Evolutionary conservation across 306 rosid genomes (phyloP).

Genomic region (Cucumis melo): DNA sequence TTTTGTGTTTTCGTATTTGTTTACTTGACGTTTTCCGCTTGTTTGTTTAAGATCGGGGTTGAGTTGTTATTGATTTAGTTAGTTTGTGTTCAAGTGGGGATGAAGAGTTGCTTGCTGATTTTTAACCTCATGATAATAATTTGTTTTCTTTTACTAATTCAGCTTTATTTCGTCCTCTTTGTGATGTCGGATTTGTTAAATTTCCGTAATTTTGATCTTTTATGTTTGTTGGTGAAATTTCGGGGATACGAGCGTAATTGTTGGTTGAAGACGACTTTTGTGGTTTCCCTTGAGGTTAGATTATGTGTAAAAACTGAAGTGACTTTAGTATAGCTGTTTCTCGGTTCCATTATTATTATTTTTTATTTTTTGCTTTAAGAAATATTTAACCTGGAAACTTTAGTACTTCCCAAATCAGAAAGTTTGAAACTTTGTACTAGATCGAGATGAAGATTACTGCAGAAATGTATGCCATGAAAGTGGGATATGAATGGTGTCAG

Average conservation of each 20-base stretch:
- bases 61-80: not conserved
- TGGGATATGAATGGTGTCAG: not conserved
- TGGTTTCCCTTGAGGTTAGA: not conserved
- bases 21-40: not conserved
- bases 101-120: not conserved
- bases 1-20: not conserved
- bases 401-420: not conserved
- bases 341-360: not conserved
- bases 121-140: not conserved
- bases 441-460: not conserved
- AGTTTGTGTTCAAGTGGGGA: not conserved
- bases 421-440: not conserved
- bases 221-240: not conserved
- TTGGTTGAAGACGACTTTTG: not conserved
- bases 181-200: not conserved
- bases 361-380: not conserved
- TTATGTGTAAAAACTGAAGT: not conserved
- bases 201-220: not conserved
- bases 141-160: not conserved
- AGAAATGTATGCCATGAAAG: not conserved
- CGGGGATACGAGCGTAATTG: not conserved
- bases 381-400: not conserved
- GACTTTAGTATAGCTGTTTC: not conserved
- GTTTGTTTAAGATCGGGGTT: constrained; percentile 1
- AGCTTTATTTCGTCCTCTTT: not conserved